Evolutionary conservation across 352 stramenopile genomes (phyloP), one percentile per base, ranked within the genome.

Genomic region (Phytopythium sindhum): DNA sequence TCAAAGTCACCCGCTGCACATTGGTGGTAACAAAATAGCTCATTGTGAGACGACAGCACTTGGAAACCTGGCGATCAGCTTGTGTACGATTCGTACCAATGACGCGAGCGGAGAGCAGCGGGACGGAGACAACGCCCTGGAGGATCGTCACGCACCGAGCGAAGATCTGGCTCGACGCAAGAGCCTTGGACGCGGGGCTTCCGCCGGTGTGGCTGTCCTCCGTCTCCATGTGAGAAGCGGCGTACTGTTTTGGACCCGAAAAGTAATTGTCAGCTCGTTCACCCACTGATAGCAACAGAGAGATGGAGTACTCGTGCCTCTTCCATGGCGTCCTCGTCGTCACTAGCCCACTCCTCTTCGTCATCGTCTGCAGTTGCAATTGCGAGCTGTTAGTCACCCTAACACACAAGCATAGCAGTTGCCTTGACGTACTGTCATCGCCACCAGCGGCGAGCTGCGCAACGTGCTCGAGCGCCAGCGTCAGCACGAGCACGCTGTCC

Each of bases 241-340:
- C 85, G 55, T 82, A 86, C 50, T 57, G 45, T 53, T 21, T 14
- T 2, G 23, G 5, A n/a, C n/a, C n/a, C n/a, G n/a, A n/a, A n/a
- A 51, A 29, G 21, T n/a, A 28, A 19, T 5, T 17, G 44, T 51
- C 44, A 51, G 44, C 42, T 6, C 5, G 42, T 17, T 9, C 42
- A 31, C 6, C 48, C 24, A n/a, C 12, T 14, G 28, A 23, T 14
- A 23, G 24, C 26, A 55, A 14, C 48, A 55, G 15, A 6, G 52
- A 29, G 24, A n/a, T 26, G 21, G 6, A 17, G 31, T 9, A 29
- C 3, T 28, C 52, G 8, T 4, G 31, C 52, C 68, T 89, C 74
- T 62, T 95, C 88, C 88, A 96, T 96, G 28, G 81, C 86, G 44
- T 96, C 88, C 73, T 96, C 88, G 47, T 96, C 88, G 26, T 96